phyloP scores from a whole-genome alignment of 345 rosid genomes.

The Murraya paniculata region DNA sequence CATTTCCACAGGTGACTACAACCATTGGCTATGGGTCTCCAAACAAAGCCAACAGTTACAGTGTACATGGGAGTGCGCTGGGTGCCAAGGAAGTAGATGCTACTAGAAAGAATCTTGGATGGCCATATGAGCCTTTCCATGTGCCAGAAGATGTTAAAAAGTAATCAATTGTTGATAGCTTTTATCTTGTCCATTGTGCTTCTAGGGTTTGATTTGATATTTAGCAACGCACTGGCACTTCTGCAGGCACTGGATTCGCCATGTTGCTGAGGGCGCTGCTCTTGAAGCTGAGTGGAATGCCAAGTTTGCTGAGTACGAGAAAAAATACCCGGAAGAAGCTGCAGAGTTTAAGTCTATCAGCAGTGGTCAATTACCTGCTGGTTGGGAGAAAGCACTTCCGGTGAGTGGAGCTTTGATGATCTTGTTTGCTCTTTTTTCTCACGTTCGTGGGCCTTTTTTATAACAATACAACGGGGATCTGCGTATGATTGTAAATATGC shows the following conservation, averaged over 20 bases:
- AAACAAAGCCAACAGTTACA: conserved; percentile 90
- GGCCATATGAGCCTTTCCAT: conserved; percentile 92
- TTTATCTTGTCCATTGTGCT: background rate
- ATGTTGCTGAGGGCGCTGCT: conserved; percentile 59
- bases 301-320: conserved; percentile 77
- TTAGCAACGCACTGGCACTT: conserved; percentile 13
- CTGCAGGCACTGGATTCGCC: conserved; percentile 97
- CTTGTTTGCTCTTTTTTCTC: background rate
- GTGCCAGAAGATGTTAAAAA: conserved; percentile 91
- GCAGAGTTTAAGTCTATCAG: conserved; percentile 80
- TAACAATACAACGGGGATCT: background rate
- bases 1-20: conserved; percentile 59
- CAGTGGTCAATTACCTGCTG: conserved; percentile 79
- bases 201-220: conserved; percentile 5
- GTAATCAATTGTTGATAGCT: conserved; percentile 35
- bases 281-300: conserved; percentile 91
- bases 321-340: conserved; percentile 90
- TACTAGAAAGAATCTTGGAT: conserved; percentile 93
- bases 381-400: conserved; percentile 94
- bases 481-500: background rate
- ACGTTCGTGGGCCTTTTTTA: background rate
- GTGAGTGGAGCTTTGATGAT: conserved; percentile 40
- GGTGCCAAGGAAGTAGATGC: conserved; percentile 99
- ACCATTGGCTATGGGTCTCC: conserved; percentile 99
- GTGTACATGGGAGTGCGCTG: conserved; percentile 95